phyloP scores from a whole-genome alignment of 2,329 filamentous ascomycete species.

The Colletotrichum cuscutae region DNA sequence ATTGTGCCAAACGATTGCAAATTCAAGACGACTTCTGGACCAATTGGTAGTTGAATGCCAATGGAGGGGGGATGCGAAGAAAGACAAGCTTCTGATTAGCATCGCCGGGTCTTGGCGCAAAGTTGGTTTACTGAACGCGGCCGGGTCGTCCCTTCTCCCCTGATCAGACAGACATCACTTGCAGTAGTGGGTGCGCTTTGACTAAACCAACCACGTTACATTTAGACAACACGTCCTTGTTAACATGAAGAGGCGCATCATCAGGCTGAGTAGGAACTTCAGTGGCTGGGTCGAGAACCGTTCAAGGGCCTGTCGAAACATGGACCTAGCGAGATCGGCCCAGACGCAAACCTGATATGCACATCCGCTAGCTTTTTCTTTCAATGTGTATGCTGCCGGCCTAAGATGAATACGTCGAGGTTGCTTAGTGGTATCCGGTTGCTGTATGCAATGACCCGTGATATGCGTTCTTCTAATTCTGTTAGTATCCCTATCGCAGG shows the following conservation, averaged over 20 bases:
- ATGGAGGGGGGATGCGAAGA: neutral
- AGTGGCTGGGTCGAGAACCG: neutral
- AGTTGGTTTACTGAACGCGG: neutral
- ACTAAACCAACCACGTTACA: neutral
- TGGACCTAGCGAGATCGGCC: neutral
- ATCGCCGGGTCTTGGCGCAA: neutral
- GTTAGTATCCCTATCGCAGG: no score
- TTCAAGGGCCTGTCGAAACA: neutral
- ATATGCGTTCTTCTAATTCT: neutral
- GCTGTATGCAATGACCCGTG: neutral
- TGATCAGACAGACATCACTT: neutral
- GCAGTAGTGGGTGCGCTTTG: neutral
- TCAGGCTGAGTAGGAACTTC: neutral
- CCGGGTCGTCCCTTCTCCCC: neutral
- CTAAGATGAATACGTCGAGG: neutral
- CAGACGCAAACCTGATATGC: neutral
- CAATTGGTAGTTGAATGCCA: neutral
- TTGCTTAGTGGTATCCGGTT: neutral
- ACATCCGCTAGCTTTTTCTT: neutral
- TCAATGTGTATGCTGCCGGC: neutral
- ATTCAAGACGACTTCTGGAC: neutral
- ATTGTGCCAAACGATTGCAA: no score
- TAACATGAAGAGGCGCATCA: neutral
- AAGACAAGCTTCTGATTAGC: neutral
- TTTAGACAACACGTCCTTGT: neutral